These are phyloP conservation scores for Syzygium aromaticum DNA, from an alignment of 345 rosid species.

Conservation along the genomic window DNA sequence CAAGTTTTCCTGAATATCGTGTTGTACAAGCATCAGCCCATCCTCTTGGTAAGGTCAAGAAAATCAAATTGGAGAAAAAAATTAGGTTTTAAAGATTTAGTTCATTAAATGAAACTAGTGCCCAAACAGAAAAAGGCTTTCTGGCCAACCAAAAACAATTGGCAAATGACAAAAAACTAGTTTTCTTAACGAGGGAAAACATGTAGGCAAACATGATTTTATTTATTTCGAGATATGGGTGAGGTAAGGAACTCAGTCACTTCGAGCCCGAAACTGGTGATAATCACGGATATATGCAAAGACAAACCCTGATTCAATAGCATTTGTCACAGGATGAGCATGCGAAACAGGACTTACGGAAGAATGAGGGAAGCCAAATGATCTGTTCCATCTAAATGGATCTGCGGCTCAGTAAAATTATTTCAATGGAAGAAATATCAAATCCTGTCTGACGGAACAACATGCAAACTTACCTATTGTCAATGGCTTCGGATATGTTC, in stretches of 20 bases:
- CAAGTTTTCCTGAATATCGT: neutral
- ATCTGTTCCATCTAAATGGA: neutral
- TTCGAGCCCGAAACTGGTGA: neutral
- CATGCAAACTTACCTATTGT: slow-evolving; percentile 29
- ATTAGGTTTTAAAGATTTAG: neutral
- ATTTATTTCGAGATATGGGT: neutral
- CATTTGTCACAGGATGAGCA: neutral
- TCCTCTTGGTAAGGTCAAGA: neutral
- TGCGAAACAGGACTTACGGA: neutral
- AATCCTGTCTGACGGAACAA: neutral
- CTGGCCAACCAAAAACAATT: neutral
- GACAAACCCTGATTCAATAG: neutral
- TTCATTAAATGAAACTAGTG: neutral
- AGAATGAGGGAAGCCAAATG: neutral
- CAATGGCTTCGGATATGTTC: slow-evolving; percentile 42
- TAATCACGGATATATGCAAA: neutral
- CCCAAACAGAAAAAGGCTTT: neutral
- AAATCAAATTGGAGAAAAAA: neutral
- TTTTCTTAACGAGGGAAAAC: neutral
- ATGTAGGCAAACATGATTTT: neutral
- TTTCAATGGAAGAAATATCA: neutral
- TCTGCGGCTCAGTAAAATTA: neutral
- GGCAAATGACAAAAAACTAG: neutral
- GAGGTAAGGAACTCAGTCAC: neutral
- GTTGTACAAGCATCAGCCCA: neutral